phyloP scores from a whole-genome alignment of 2,329 filamentous ascomycete genomes.

The Claviceps digitariae region DNA sequence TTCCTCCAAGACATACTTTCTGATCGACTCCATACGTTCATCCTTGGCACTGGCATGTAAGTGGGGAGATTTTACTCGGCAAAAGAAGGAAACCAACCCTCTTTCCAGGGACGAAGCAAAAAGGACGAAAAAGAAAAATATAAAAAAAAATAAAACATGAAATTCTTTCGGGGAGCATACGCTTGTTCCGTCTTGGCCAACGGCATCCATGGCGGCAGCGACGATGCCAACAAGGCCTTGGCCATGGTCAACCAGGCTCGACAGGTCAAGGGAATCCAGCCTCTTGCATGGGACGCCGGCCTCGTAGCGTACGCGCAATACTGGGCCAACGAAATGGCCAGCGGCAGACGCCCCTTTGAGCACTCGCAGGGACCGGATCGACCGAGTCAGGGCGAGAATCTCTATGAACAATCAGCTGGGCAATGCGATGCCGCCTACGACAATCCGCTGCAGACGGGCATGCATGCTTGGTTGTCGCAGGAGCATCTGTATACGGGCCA shows the following conservation, averaged over 20 bases:
- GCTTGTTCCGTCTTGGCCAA: slow-evolving; percentile 5
- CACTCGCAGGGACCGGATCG: slow-evolving; percentile 18
- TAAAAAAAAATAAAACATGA: slow-evolving; percentile 3
- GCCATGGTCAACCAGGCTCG: slow-evolving; percentile 20
- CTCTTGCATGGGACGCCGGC: slow-evolving; percentile 17
- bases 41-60: neutral
- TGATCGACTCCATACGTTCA: neutral
- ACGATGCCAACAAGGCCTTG: slow-evolving; percentile 15
- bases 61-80: neutral
- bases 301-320: slow-evolving; percentile 19
- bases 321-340: slow-evolving; percentile 22
- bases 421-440: slow-evolving; percentile 17
- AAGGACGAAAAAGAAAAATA: neutral
- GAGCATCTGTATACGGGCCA: slow-evolving; percentile 16
- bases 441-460: slow-evolving; percentile 16
- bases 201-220: slow-evolving; percentile 7
- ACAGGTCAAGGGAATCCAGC: slow-evolving; percentile 13
- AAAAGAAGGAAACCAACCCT: neutral
- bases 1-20: neutral
- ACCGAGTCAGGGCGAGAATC: slow-evolving; percentile 21
- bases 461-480: slow-evolving; percentile 19
- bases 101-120: neutral
- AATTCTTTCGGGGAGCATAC: neutral
- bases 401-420: slow-evolving; percentile 18
- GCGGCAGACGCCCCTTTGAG: slow-evolving; percentile 15